These are phyloP conservation scores for Mycena citricolor DNA, from an alignment of 1,284 basidiomycete species.

Conservation along the genomic window DNA sequence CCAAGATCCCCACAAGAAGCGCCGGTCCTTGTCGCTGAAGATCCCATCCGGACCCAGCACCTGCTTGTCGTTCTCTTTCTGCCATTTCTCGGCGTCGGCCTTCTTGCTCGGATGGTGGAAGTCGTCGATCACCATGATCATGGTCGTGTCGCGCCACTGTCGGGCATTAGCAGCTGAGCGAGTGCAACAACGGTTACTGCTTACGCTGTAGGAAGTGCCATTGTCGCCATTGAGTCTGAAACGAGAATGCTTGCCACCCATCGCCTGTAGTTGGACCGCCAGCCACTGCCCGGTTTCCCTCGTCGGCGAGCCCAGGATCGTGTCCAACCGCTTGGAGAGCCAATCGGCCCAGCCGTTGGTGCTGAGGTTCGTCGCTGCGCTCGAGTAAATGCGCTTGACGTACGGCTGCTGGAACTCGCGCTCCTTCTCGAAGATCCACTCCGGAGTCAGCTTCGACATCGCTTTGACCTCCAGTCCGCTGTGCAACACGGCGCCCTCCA, in stretches of 20 bases:
- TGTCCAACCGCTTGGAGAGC: conserved; percentile 13
- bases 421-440: conserved; percentile 19
- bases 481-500: conserved; percentile 4
- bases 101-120: conserved; percentile 20
- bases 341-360: conserved; percentile 19
- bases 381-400: conserved; percentile 20
- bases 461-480: conserved; percentile 9
- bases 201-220: conserved; percentile 16
- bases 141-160: conserved; percentile 19
- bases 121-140: conserved; percentile 19
- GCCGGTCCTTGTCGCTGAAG: conserved; percentile 16
- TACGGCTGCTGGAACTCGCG: conserved; percentile 19
- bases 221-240: conserved; percentile 15
- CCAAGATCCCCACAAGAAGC: conserved; percentile 17
- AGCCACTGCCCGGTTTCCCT: conserved; percentile 16
- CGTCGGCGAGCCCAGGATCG: conserved; percentile 7
- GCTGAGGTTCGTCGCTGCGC: conserved; percentile 12
- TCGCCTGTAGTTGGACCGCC: conserved; percentile 16
- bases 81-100: conserved; percentile 14
- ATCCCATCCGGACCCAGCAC: conserved; percentile 11
- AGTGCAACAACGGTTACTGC: background rate
- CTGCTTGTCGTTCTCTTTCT: conserved; percentile 11
- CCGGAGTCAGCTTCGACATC: conserved; percentile 15
- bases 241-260: conserved; percentile 17
- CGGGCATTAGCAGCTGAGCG: background rate